These are phyloP conservation scores for Suillus subaureus DNA, from an alignment of 768 basidiomycete species.

Conservation along the genomic window DNA sequence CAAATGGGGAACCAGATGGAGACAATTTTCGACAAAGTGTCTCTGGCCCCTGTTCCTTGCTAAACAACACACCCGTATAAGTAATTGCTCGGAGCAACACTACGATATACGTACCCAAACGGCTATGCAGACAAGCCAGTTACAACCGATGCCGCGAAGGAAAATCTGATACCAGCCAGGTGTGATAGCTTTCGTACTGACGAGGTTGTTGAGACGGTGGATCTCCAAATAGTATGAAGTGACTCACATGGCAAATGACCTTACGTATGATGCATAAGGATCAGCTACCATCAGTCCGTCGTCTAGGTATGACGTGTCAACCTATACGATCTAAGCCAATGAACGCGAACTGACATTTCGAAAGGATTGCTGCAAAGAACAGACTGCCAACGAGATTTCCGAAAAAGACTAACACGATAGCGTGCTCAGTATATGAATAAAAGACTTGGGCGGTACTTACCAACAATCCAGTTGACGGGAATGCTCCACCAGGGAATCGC, in stretches of 20 bases:
- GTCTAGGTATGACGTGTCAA: slow-evolving; percentile 38
- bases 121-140: slow-evolving; percentile 75
- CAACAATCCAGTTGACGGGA: slow-evolving; percentile 68
- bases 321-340: not conserved
- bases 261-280: slow-evolving; percentile 59
- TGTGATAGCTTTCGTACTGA: slow-evolving; percentile 61
- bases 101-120: slow-evolving; percentile 57
- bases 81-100: slow-evolving; percentile 5
- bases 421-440: slow-evolving; percentile 4
- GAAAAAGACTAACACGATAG: slow-evolving; percentile 52
- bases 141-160: slow-evolving; percentile 73
- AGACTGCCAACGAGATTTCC: slow-evolving; percentile 71
- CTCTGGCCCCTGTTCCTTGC: slow-evolving; percentile 71
- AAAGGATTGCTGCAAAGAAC: slow-evolving; percentile 68
- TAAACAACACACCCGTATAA: slow-evolving; percentile 26
- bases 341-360: slow-evolving; percentile 51
- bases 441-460: slow-evolving; percentile 34
- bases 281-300: slow-evolving; percentile 58
- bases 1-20: slow-evolving; percentile 77
- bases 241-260: slow-evolving; percentile 59
- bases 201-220: not conserved
- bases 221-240: not conserved
- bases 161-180: slow-evolving; percentile 76
- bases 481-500: slow-evolving; percentile 73
- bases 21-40: slow-evolving; percentile 71